Base-by-base conservation (phyloP, 1,284 basidiomycete genomes). In the Apiotrichum brassicae region DNA sequence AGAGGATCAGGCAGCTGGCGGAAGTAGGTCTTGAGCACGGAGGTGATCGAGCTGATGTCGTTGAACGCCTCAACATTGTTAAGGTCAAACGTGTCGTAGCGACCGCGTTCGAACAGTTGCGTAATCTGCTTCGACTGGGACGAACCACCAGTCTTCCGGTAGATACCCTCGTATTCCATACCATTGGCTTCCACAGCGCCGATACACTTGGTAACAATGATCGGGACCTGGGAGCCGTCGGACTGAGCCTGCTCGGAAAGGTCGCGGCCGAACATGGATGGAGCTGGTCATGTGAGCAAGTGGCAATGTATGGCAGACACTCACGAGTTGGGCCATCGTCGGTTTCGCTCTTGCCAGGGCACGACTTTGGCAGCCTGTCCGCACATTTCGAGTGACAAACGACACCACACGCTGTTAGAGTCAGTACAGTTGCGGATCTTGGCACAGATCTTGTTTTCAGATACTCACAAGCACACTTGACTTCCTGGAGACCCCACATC, bases 1-100 rank as follows among this genome's bases (percentile, higher is more conserved):
- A 99, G 76, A 2, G 95, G 95, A 51, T 86, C 81, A 2, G 94
- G 94, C 32, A 99, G 76, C 39, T 83, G 80, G 39, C 94, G 83
- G 81, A 99, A 91, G 75, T 97, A 98, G 36, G 86, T 89, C 78
- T 99, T 98, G 62, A 98, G 79, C 34, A 95, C 93, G 19, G 91
- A 94, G 0, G 95, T 98, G 61, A 97, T 84, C 51, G 90, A 91
- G 67, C 87, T 92, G 49, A 98, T 89, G 70, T 99, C 95, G 76
- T 95, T 97, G 79, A 97, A 98, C 16, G 61, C 49, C 60, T 97
- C 87, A 6, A 79, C 76, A 68, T 98, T 89, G 48, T 79, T 78
- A 37, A 98, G 80, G 68, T 98, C 88, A 68, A 98, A 97, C 1
- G 86, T 76, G 16, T 77, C 68, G 67, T 93, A 93, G 64, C 93